Conservation (phyloP, 1,139 yeast species). For the Yamadazyma sp. region DNA sequence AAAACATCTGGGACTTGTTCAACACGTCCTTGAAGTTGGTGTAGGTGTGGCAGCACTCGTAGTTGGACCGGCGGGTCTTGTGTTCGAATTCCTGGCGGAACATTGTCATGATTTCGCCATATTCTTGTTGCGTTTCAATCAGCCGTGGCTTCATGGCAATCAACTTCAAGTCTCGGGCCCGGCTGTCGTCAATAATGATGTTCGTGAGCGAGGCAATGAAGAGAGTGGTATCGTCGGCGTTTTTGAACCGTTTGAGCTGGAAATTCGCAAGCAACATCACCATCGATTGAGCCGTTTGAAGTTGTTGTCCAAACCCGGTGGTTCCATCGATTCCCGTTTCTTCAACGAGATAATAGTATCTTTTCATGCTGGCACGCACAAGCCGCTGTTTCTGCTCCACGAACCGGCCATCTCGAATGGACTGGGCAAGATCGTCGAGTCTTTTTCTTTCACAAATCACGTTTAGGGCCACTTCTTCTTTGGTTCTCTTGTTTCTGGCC, state of each 20-base stretch:
- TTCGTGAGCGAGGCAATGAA: conserved; percentile 61
- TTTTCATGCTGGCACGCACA: conserved; percentile 62
- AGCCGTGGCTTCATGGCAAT: conserved; percentile 51
- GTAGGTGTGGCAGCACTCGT: conserved; percentile 63
- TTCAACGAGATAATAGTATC: conserved; percentile 81
- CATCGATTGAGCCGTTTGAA: conserved; percentile 76
- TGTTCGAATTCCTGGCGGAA: conserved; percentile 47
- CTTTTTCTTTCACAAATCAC: conserved; percentile 86
- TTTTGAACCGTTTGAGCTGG: conserved; percentile 64
- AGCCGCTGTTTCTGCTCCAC: conserved; percentile 82
- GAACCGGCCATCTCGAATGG: conserved; percentile 86
- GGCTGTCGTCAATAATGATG: conserved; percentile 41
- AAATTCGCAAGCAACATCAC: conserved; percentile 68
- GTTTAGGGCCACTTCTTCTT: conserved; percentile 69
- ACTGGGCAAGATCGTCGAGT: conserved; percentile 76
- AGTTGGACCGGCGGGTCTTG: conserved; percentile 15
- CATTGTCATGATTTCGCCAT: conserved; percentile 33
- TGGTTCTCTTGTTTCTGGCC: conserved; percentile 61
- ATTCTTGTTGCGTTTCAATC: conserved; percentile 55
- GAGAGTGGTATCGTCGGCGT: conserved; percentile 72
- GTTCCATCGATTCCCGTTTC: conserved; percentile 38
- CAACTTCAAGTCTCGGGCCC: conserved; percentile 29
- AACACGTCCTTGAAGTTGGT: conserved; percentile 67
- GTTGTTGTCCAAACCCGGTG: conserved; percentile 56
- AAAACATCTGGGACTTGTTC: conserved; percentile 68